A percentile compares a stretch with the other conserved stretches of the same genome.
phyloP scores from a whole-genome alignment of 78 protist genomes.

The slime mould (Dictyostelium discoideum) region dicty_2.7 NC_007088.5:7133001-7133500 shows the following conservation, averaged over 20 bases:
- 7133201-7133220: background rate
- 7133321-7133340: constrained; percentile 42
- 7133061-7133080: constrained; percentile 24
- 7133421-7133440: no score
- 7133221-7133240: constrained; percentile 47
- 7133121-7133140: constrained; percentile 3
- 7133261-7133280: constrained; percentile 17
- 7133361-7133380: constrained; percentile 40
- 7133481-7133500: constrained; percentile 55
- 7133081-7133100: constrained; percentile 55
- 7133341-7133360: constrained; percentile 71
- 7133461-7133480: constrained; percentile 3
- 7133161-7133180: background rate
- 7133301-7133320: constrained; percentile 63
- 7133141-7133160: background rate
- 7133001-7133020: background rate
- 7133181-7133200: background rate
- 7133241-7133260: constrained; percentile 27
- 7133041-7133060: constrained; percentile 31
- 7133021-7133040: background rate
- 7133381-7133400: background rate
- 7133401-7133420: no score
- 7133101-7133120: constrained; percentile 6
- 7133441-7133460: no score
- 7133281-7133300: constrained; percentile 8